Percentiles rank a stretch among this genome's conserved stretches.
These are phyloP conservation scores for Acanthamoeba divionensis DNA, from an alignment of 208 protist species.

Conservation along the genomic window DNA sequence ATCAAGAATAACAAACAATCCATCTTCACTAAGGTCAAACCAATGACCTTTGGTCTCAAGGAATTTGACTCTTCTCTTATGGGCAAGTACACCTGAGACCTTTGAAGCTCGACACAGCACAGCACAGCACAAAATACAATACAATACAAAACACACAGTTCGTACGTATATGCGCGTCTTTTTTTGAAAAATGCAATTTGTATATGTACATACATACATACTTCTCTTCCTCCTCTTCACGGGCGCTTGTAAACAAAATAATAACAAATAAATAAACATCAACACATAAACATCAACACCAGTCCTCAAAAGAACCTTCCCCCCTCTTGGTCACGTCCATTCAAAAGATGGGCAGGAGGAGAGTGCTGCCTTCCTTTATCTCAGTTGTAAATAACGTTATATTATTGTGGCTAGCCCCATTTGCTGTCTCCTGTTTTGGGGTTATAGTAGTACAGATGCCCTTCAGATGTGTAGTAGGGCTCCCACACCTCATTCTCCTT, in stretches of 20 bases:
- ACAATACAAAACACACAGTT: too few relatives aligned
- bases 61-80: slow-evolving; percentile 25
- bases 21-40: slow-evolving; percentile 46
- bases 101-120: too few relatives aligned
- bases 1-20: slow-evolving; percentile 39
- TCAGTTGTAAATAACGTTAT: not conserved
- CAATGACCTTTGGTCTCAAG: slow-evolving; percentile 46
- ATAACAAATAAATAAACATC: not conserved
- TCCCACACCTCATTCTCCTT: slow-evolving; percentile 1
- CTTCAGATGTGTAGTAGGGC: not conserved
- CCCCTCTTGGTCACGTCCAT: not conserved
- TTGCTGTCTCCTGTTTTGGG: slow-evolving; percentile 11
- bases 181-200: too few relatives aligned
- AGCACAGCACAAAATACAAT: too few relatives aligned
- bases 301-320: not conserved
- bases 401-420: not conserved
- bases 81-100: too few relatives aligned
- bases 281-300: not conserved
- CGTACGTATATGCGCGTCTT: too few relatives aligned
- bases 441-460: slow-evolving; percentile 18
- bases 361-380: too few relatives aligned
- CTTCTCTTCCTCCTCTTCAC: too few relatives aligned
- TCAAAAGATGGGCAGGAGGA: not conserved
- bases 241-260: too few relatives aligned
- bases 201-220: too few relatives aligned